Evolutionary conservation across 2,329 filamentous ascomycete species (phyloP).

Genomic region (Claviceps capensis): DNA sequence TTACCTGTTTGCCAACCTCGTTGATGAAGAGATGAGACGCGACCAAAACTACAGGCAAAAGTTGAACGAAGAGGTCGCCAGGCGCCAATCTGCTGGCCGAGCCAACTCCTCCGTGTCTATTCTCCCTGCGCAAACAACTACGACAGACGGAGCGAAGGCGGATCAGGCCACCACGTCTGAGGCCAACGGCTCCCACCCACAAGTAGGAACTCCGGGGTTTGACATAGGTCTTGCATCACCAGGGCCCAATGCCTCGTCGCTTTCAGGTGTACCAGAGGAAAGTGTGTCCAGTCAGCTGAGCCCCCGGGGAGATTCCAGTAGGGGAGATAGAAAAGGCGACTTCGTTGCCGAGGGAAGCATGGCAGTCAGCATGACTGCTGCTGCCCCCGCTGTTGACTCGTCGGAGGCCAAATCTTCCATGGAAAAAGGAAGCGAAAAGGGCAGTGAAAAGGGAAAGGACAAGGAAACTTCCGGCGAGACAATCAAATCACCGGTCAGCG

Average conservation of each 20-base stretch:
- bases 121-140: slow-evolving; percentile 22
- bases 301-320: slow-evolving; percentile 47
- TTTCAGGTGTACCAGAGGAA: slow-evolving; percentile 36
- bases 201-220: slow-evolving; percentile 59
- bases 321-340: slow-evolving; percentile 51
- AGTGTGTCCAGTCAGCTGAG: slow-evolving; percentile 27
- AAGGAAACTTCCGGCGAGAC: slow-evolving; percentile 34
- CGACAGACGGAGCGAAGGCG: slow-evolving; percentile 23
- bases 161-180: slow-evolving; percentile 45
- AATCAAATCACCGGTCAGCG: slow-evolving; percentile 42
- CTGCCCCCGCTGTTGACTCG: slow-evolving; percentile 23
- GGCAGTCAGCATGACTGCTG: slow-evolving; percentile 1
- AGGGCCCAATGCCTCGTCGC: slow-evolving; percentile 17
- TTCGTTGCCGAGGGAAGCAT: slow-evolving; percentile 56
- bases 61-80: slow-evolving; percentile 49
- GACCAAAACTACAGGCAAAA: slow-evolving; percentile 62
- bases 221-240: slow-evolving; percentile 69
- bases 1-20: slow-evolving; percentile 77
- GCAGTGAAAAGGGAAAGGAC: slow-evolving; percentile 28
- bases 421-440: slow-evolving; percentile 33
- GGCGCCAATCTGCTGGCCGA: slow-evolving; percentile 40
- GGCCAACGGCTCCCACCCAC: slow-evolving; percentile 47
- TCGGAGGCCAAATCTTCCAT: slow-evolving; percentile 35
- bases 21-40: slow-evolving; percentile 78
- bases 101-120: slow-evolving; percentile 48